Evolutionary conservation across 768 basidiomycete species (phyloP).

Genomic region (Termitomyces bulborhizus): DNA sequence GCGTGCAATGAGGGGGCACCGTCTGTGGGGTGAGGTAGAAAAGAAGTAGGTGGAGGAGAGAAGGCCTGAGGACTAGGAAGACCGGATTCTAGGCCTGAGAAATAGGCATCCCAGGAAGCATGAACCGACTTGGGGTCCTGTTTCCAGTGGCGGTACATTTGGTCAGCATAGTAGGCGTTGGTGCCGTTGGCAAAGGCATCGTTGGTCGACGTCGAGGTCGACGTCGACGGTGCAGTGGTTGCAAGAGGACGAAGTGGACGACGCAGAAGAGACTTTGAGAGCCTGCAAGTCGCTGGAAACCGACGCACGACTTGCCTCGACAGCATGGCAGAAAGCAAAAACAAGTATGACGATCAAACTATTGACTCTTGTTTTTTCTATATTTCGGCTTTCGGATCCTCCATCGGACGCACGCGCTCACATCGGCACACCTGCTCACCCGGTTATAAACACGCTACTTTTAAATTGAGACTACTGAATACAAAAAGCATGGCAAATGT

Average conservation of each 20-base stretch:
- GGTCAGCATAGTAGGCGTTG: slow-evolving; percentile 92
- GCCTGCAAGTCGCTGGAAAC: slow-evolving; percentile 19
- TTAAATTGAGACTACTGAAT: neutral
- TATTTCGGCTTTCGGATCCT: neutral
- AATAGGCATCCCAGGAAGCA: slow-evolving; percentile 91
- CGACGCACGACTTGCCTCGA: slow-evolving; percentile 29
- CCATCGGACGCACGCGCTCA: neutral
- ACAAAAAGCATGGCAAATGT: neutral
- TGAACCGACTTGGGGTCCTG: slow-evolving; percentile 91
- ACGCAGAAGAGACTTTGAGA: slow-evolving; percentile 7
- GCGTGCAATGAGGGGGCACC: slow-evolving; percentile 76
- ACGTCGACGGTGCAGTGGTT: slow-evolving; percentile 55
- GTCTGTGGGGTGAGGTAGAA: slow-evolving; percentile 66
- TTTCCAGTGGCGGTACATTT: slow-evolving; percentile 93
- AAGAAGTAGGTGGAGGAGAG: slow-evolving; percentile 63
- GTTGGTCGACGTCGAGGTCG: slow-evolving; percentile 70
- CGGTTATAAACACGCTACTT: too few relatives aligned
- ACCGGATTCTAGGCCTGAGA: slow-evolving; percentile 88
- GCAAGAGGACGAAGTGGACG: slow-evolving; percentile 32
- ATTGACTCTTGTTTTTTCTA: neutral
- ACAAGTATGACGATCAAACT: neutral
- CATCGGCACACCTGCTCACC: neutral
- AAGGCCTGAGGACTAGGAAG: slow-evolving; percentile 76
- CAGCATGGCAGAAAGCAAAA: slow-evolving; percentile 20
- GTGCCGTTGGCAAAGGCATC: slow-evolving; percentile 91